Evolutionary conservation across 2,329 filamentous ascomycete species (phyloP), one percentile per base, ranked within the genome.

Genomic region (Podosphaera leucotricha): DNA sequence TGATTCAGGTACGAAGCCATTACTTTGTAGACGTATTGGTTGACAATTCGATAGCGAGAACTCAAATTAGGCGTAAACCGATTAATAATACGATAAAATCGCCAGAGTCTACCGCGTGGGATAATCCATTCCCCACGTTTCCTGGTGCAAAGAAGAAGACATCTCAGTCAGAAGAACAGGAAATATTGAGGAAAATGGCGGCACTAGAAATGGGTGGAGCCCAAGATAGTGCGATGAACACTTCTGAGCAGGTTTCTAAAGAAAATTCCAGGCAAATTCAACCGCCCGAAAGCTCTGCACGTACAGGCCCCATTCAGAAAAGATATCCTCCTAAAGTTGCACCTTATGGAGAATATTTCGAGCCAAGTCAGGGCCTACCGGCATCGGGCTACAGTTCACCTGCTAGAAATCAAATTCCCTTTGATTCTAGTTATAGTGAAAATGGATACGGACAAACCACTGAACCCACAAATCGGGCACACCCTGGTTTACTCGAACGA

Each of bases 41-140:
- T 54, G 42, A 56, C 41, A 33, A 16, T 24, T 44, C 41, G 19
- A 41, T 44, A 53, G 49, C 47, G 38, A 49, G 50, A 47, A 45
- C 43, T 28, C 49, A 35, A 15, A 42, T 41, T 44, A 43, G 42
- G n/a, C 49, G 52, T 44, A 54, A 51, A 46, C 49, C 53, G 19
- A 37, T 55, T 22, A 54, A 58, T 47, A 52, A 52, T 44, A 55
- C 57, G 18, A 61, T 59, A 2, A 57, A 57, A 41, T 64, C 60
- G 28, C 59, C 63, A 38, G 57, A 60, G 37, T 54, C 52, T 21
- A 44, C 57, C 35, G 48, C 59, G 22, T 68, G 62, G 57, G 67
- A 71, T 46, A 66, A 63, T 49, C 66, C 66, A 2, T 70, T 69
- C 45, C 66, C 66, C 21, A 54, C 60, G 4, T 66, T 61, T 42